phyloP scores from a whole-genome alignment of 768 basidiomycete genomes.

The Phanerodontia chrysosporium region DNA sequence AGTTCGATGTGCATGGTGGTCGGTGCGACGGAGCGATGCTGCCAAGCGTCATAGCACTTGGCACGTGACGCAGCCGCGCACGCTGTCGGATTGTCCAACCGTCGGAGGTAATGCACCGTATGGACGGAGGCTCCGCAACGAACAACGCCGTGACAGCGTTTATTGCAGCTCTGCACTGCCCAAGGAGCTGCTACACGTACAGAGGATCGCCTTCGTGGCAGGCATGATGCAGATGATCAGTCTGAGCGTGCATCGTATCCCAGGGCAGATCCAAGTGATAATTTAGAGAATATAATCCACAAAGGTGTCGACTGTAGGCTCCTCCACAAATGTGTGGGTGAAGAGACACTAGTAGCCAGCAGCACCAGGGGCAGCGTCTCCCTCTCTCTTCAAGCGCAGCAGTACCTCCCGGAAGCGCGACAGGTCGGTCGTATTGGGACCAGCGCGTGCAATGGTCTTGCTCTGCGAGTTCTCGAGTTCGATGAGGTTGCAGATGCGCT shows the following conservation, averaged over 20 bases:
- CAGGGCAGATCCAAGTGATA: background rate
- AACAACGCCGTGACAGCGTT: no score
- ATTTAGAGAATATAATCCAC: background rate
- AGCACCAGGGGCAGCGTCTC: conserved; percentile 87
- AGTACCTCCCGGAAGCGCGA: conserved; percentile 90
- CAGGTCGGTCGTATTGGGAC: conserved; percentile 85
- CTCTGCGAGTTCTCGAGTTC: conserved; percentile 96
- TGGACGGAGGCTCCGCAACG: no score
- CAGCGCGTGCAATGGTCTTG: conserved; percentile 88
- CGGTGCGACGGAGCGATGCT: background rate
- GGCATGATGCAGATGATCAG: no score
- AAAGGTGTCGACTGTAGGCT: background rate
- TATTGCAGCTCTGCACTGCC: no score
- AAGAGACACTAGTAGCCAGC: conserved; percentile 66
- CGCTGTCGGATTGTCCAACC: no score
- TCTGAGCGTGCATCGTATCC: background rate
- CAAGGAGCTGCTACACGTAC: no score
- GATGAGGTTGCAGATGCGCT: conserved; percentile 81
- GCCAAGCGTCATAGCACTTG: background rate
- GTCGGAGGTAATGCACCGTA: no score
- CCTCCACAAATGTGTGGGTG: background rate
- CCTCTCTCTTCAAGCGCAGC: conserved; percentile 84
- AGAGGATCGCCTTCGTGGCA: no score
- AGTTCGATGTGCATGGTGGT: background rate
- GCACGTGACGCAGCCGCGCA: background rate